A percentile compares a stretch with the other conserved stretches of the same genome.
phyloP scores from a whole-genome alignment of 2,329 filamentous ascomycete species.

The Penicillium sp. region DNA sequence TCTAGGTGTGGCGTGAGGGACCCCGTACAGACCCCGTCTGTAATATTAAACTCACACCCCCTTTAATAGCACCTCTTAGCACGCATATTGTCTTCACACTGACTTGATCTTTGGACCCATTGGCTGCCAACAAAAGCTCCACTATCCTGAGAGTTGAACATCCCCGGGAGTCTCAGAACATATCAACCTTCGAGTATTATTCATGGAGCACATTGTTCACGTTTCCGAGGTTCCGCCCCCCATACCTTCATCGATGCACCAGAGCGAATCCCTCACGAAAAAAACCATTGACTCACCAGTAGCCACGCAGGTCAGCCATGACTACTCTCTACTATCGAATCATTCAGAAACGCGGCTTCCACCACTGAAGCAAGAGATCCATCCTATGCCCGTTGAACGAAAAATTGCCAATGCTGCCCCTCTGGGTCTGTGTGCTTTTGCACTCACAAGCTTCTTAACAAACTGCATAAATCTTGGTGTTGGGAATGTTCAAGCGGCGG shows the following conservation, averaged over 20 bases:
- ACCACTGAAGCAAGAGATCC: neutral
- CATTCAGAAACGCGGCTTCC: neutral
- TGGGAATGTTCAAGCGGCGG: slow-evolving; percentile 4
- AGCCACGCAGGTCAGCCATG: slow-evolving; percentile 2
- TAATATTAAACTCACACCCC: neutral
- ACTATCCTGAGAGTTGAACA: neutral
- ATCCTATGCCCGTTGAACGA: neutral
- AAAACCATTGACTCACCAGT: slow-evolving; percentile 1
- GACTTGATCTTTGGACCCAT: neutral
- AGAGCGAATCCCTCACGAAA: neutral
- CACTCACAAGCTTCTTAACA: slow-evolving; percentile 21
- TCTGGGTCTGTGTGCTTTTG: slow-evolving; percentile 22
- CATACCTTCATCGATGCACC: neutral
- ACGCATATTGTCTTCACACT: neutral
- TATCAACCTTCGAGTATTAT: neutral
- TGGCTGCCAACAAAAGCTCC: neutral
- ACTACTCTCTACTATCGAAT: slow-evolving; percentile 6
- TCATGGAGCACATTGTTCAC: slow-evolving; percentile 1
- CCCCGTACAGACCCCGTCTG: neutral
- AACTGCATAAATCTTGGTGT: slow-evolving; percentile 19
- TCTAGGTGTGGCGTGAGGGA: neutral
- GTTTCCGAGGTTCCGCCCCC: neutral
- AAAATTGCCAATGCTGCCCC: slow-evolving; percentile 23
- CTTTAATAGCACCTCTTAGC: neutral
- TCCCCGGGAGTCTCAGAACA: too few relatives aligned